Conservation (phyloP, 495 filamentous ascomycete genomes). For the Hyaloscypha bicolor region DNA sequence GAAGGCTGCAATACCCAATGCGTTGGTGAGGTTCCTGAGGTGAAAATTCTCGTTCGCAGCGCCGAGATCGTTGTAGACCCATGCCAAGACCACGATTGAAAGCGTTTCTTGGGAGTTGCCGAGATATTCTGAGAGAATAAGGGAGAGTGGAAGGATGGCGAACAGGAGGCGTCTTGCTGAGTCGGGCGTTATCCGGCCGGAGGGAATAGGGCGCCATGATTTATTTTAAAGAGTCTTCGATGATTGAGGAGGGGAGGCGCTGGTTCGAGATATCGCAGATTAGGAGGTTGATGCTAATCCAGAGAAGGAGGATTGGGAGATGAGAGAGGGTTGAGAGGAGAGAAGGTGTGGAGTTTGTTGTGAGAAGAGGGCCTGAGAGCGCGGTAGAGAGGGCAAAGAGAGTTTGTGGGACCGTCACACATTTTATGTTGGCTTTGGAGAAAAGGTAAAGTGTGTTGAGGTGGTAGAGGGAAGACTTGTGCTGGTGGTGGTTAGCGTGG, state of each 20-base stretch:
- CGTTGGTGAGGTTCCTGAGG: constrained; percentile 49
- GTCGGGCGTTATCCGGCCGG: constrained; percentile 38
- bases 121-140: constrained; percentile 38
- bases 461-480: constrained; percentile 22
- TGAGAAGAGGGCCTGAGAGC: constrained; percentile 27
- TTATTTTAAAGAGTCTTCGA: constrained; percentile 59
- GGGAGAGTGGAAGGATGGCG: constrained; percentile 38
- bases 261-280: constrained; percentile 52
- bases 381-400: constrained; percentile 39
- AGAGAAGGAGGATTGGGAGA: constrained; percentile 30
- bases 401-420: constrained; percentile 40
- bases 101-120: constrained; percentile 38
- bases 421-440: constrained; percentile 43
- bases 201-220: constrained; percentile 57
- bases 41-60: constrained; percentile 44
- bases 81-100: constrained; percentile 38
- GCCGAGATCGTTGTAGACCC: constrained; percentile 56
- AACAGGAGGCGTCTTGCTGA: constrained; percentile 40
- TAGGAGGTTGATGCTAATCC: constrained; percentile 40
- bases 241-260: constrained; percentile 42
- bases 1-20: constrained; percentile 41
- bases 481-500: background rate
- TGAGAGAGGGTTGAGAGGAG: constrained; percentile 27
- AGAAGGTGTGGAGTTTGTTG: background rate
- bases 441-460: constrained; percentile 42